Percentiles rank a stretch among this genome's conserved stretches.
phyloP scores from a whole-genome alignment of 2,329 filamentous ascomycete genomes.

The Neofusicoccum cordaticola region DNA sequence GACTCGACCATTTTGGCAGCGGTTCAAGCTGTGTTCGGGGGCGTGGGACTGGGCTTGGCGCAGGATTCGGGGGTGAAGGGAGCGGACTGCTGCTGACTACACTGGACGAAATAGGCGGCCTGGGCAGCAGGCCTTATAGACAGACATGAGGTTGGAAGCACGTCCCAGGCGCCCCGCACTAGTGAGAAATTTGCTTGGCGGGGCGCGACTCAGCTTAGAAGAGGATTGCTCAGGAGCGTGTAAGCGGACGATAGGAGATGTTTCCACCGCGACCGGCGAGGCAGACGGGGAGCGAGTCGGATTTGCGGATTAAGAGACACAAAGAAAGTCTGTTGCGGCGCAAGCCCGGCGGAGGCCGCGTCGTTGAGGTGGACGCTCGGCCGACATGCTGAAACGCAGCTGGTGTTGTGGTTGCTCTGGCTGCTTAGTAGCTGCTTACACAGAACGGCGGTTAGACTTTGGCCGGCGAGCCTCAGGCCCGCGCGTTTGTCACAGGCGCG shows the following conservation, averaged over 20 bases:
- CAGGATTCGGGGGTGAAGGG: no score
- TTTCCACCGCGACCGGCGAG: not conserved
- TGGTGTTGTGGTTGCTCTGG: not conserved
- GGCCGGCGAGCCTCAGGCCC: not conserved
- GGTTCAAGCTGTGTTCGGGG: no score
- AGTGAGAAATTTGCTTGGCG: not conserved
- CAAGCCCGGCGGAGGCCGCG: not conserved
- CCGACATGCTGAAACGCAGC: not conserved
- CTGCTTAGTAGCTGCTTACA: not conserved
- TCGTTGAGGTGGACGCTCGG: no score
- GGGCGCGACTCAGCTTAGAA: not conserved
- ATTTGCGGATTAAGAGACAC: not conserved
- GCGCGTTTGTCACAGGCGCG: no score
- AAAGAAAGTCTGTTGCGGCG: not conserved
- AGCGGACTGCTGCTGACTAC: no score
- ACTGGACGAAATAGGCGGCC: no score
- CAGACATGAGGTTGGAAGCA: no score
- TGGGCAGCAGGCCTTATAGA: no score
- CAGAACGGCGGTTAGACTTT: no score
- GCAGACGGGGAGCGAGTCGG: not conserved
- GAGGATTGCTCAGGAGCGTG: not conserved
- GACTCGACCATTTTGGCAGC: not conserved
- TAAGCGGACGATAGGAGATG: not conserved
- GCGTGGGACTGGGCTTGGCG: no score
- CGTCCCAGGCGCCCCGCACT: not conserved